Evolutionary conservation across 768 basidiomycete genomes (phyloP).

Genomic region (Rickenella mellea): DNA sequence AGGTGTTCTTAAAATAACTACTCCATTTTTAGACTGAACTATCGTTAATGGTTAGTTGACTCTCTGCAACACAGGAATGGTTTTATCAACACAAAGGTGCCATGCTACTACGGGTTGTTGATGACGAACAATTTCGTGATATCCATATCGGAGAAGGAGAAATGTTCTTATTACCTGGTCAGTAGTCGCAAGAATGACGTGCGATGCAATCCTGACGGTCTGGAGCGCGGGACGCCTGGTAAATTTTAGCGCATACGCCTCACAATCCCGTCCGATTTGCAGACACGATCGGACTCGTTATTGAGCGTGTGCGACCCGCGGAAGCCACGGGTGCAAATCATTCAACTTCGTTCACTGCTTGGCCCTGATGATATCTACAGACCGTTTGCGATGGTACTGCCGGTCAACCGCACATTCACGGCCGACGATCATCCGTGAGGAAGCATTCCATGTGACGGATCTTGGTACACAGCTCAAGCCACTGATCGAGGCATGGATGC

Average conservation of each 20-base stretch:
- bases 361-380: slow-evolving; percentile 28
- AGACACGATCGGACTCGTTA: slow-evolving; percentile 84
- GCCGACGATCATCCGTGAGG: slow-evolving; percentile 76
- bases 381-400: slow-evolving; percentile 92
- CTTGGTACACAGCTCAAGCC: slow-evolving; percentile 92
- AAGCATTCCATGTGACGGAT: slow-evolving; percentile 80
- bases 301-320: slow-evolving; percentile 79
- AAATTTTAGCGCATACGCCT: slow-evolving; percentile 72
- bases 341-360: background rate
- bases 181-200: slow-evolving; percentile 9
- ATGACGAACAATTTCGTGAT: slow-evolving; percentile 72
- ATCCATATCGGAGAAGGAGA: slow-evolving; percentile 89
- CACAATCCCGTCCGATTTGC: slow-evolving; percentile 92
- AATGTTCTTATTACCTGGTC: slow-evolving; percentile 93
- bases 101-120: slow-evolving; percentile 84
- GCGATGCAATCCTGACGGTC: background rate
- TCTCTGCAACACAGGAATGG: slow-evolving; percentile 60
- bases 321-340: slow-evolving; percentile 53
- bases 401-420: slow-evolving; percentile 44
- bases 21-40: background rate
- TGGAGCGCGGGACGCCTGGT: too few species aligned
- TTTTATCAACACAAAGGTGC: slow-evolving; percentile 95
- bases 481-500: slow-evolving; percentile 80
- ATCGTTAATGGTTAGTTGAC: background rate
- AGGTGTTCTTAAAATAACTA: too few species aligned